A percentile compares a stretch with the other conserved stretches of the same genome.
Evolutionary conservation across 352 stramenopile species (phyloP).

Genomic region (Phytopythium montanum): DNA sequence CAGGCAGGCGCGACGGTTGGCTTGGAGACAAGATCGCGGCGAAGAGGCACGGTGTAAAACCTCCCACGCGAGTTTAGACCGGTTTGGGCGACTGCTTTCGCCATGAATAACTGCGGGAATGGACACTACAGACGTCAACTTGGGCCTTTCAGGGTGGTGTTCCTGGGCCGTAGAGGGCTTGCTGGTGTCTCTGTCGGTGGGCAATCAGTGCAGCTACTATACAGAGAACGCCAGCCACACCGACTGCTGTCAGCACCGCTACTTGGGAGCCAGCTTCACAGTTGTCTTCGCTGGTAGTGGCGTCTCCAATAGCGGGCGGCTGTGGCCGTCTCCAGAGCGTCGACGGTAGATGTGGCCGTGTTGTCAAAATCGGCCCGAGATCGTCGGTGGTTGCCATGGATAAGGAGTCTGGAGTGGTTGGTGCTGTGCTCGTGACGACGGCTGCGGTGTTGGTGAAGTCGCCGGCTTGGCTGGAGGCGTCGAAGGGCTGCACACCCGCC

Average conservation of each 20-base stretch:
- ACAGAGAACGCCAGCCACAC: constrained; percentile 13
- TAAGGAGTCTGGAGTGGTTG: not conserved
- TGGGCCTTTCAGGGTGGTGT: constrained; percentile 9
- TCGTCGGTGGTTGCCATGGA: not conserved
- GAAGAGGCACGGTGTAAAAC: constrained; percentile 5
- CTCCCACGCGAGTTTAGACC: not conserved
- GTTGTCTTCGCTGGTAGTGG: not conserved
- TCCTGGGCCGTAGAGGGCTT: constrained; percentile 5
- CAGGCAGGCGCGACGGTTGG: constrained; percentile 1
- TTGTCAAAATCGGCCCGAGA: constrained; percentile 15
- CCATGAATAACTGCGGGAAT: not conserved
- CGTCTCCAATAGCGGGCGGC: no score
- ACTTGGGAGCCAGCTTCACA: not conserved
- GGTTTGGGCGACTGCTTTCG: not conserved
- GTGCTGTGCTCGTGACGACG: not conserved
- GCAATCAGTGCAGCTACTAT: constrained; percentile 10
- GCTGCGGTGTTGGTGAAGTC: constrained; percentile 12
- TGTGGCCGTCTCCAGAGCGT: constrained; percentile 9
- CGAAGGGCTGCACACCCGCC: constrained; percentile 3
- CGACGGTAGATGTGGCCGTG: constrained; percentile 10
- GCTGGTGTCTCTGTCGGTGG: constrained; percentile 11
- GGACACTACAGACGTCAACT: not conserved
- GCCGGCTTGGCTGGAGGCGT: not conserved
- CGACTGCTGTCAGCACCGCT: constrained; percentile 4
- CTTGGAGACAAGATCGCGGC: not conserved